These are phyloP conservation scores for Fraxinus platypoda DNA, from an alignment of 305 asterid genomes.

Conservation along the genomic window DNA sequence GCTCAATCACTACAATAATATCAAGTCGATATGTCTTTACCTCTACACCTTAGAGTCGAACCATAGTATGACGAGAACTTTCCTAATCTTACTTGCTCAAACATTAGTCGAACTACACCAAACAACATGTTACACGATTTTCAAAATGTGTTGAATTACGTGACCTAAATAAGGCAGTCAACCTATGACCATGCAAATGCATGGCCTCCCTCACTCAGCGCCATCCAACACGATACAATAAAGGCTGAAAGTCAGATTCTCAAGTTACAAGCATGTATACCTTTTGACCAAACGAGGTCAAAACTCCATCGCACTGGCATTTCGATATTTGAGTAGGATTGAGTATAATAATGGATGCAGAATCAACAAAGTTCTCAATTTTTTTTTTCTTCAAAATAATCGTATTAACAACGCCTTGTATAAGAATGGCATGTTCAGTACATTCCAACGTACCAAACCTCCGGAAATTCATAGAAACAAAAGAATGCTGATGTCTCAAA, in stretches of 20 bases:
- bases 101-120: neutral
- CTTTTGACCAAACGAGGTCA: neutral
- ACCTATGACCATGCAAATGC: neutral
- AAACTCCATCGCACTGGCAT: neutral
- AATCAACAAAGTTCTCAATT: neutral
- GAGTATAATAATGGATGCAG: neutral
- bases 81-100: neutral
- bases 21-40: neutral
- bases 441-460: neutral
- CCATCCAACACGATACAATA: neutral
- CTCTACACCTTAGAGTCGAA: neutral
- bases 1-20: neutral
- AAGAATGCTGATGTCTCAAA: neutral
- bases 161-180: neutral
- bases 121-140: neutral
- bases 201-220: neutral
- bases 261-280: neutral
- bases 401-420: too few relatives aligned
- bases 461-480: neutral
- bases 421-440: too few relatives aligned
- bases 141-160: neutral
- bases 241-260: neutral
- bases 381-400: too few relatives aligned
- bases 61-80: neutral
- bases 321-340: neutral